A percentile compares a stretch with the other conserved stretches of the same genome.
Evolutionary conservation across 2,329 filamentous ascomycete species (phyloP).

Genomic region (Furcasterigmium furcatum): DNA sequence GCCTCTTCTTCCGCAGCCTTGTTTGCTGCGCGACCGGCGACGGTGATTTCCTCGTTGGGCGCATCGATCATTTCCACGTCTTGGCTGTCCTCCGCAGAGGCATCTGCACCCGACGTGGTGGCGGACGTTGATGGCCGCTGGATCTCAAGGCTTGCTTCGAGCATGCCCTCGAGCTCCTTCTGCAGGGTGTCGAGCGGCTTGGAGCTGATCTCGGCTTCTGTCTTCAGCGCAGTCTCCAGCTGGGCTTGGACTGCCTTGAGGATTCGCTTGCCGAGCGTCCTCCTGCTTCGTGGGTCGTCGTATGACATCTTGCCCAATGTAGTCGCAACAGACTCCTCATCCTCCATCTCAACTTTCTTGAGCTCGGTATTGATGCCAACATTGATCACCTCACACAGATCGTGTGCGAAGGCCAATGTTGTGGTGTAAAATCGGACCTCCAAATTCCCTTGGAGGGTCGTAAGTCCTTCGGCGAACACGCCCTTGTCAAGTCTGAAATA

Average conservation of each 20-base stretch:
- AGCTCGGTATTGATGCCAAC: slow-evolving; percentile 45
- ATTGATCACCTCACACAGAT: slow-evolving; percentile 52
- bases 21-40: slow-evolving; percentile 23
- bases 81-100: slow-evolving; percentile 34
- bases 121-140: slow-evolving; percentile 33
- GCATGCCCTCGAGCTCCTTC: slow-evolving; percentile 69
- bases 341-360: slow-evolving; percentile 17
- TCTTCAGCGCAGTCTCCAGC: slow-evolving; percentile 71
- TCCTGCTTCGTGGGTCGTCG: slow-evolving; percentile 74
- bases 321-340: slow-evolving; percentile 18
- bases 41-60: slow-evolving; percentile 42
- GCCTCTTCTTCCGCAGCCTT: slow-evolving; percentile 22
- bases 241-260: slow-evolving; percentile 77
- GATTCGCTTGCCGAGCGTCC: slow-evolving; percentile 84
- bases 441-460: slow-evolving; percentile 47
- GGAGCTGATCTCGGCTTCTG: slow-evolving; percentile 77
- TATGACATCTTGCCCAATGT: slow-evolving; percentile 41
- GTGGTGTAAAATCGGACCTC: slow-evolving; percentile 56
- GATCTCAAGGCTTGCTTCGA: slow-evolving; percentile 64
- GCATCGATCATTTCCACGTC: slow-evolving; percentile 53
- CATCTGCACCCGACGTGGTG: slow-evolving; percentile 26
- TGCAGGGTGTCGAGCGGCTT: slow-evolving; percentile 68
- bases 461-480: slow-evolving; percentile 52
- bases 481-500: slow-evolving; percentile 58
- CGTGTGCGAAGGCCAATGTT: slow-evolving; percentile 52